Percentiles rank a stretch among this genome's conserved stretches.
Evolutionary conservation across 352 stramenopile species (phyloP).

Genomic region (Chrysophaeum taylorii): DNA sequence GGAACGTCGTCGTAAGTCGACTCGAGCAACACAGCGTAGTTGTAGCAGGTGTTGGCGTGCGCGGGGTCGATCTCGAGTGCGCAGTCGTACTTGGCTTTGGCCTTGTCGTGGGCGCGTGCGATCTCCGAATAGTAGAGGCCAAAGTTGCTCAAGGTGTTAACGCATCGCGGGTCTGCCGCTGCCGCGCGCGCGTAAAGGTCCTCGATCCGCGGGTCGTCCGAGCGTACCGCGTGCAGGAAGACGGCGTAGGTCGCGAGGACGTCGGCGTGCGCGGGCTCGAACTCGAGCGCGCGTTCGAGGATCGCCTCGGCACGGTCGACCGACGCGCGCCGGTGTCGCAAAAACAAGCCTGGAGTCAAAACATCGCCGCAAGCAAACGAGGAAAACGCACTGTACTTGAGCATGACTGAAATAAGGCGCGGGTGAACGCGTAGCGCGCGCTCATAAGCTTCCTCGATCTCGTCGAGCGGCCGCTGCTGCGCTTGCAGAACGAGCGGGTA

Average conservation of each 20-base stretch:
- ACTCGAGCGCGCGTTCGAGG: constrained; percentile 20
- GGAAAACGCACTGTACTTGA: too few relatives aligned
- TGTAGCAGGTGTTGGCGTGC: constrained; percentile 35
- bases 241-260: constrained; percentile 29
- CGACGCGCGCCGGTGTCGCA: background rate
- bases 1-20: constrained; percentile 22
- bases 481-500: background rate
- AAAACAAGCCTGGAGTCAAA: background rate
- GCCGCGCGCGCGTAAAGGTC: constrained; percentile 27
- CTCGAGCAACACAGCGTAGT: constrained; percentile 37
- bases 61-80: constrained; percentile 26
- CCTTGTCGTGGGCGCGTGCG: constrained; percentile 11
- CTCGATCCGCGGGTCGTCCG: constrained; percentile 26
- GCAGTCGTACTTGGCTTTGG: constrained; percentile 22
- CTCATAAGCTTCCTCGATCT: constrained; percentile 1
- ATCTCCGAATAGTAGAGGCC: constrained; percentile 35
- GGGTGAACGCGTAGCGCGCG: background rate
- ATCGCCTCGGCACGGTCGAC: constrained; percentile 19
- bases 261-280: constrained; percentile 20
- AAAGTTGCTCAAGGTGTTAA: constrained; percentile 36
- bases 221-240: constrained; percentile 32
- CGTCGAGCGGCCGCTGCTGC: background rate
- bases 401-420: background rate
- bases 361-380: background rate
- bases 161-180: constrained; percentile 26